Evolutionary conservation across 2,329 filamentous ascomycete species (phyloP), one percentile per base, ranked within the genome.

Genomic region (Tolypocladium tundrense): DNA sequence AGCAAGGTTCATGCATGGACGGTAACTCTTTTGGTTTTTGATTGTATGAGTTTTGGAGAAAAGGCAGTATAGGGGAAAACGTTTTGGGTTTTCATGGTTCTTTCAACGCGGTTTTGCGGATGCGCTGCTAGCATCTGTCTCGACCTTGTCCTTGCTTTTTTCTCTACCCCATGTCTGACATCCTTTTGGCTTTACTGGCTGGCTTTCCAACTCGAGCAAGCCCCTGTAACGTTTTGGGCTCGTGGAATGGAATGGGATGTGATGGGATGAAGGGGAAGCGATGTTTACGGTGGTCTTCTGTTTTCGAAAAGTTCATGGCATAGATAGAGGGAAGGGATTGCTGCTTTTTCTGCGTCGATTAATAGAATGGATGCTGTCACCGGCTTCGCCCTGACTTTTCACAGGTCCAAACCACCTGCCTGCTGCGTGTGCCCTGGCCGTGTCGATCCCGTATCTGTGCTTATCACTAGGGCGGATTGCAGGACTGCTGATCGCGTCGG

Each of bases 281-380:
- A 42, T 42, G 19, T 52, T 52, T 4, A 2, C 16, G 16, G 8
- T 52, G 48, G 19, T 13, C 1, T n/a, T 35, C 16, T 55, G 45
- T 35, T 55, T 45, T 43, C 39, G 7, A 63, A 63, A 62, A 61
- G 60, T 63, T 60, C 43, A 58, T 54, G 41, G 52, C 55, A 60
- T 60, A 61, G 55, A 60, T 51, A 60, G 58, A 37, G 52, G 37
- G 21, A 19, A n/a, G 33, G 39, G 21, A 33, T 37, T 54, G 16
- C 54, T 42, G 52, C 45, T 54, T 51, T 48, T 16, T 55, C 56
- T 43, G 58, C 48, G 39, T 55, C n/a, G 48, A 59, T 57, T 31
- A 57, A 61, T 61, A 61, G 60, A 59, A 53, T 56, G 59, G 40
- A 56, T 59, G 59, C 59, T 59, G 59, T 55, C 59, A 55, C 53